Evolutionary conservation across 208 protist species (phyloP), one percentile per base, ranked within the genome.

Genomic region (Lotmaria passim): DNA sequence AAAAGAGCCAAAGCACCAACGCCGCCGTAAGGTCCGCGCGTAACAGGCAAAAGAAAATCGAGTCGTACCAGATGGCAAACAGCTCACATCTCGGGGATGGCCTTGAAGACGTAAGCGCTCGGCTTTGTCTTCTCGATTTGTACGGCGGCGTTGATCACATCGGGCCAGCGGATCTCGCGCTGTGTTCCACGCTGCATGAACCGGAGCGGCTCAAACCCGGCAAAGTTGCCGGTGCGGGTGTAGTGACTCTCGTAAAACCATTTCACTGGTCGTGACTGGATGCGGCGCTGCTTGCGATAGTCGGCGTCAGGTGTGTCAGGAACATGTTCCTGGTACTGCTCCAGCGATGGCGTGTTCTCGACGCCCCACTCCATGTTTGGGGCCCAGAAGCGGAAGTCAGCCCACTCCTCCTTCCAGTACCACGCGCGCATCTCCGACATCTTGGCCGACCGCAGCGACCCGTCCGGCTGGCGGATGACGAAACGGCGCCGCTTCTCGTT

Each of bases 371-470:
- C 91, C 93, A 97, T 97, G 79, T 97, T 90, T 8, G 93, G 93
- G 7, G 88, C 93, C 91, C 93, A 97, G 81, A 97, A 97, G 55
- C 93, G 91, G 65, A 97, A 97, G 82, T 97, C 93, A 11, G 93
- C 93, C 93, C 93, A 97, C 78, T 97, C 90, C 77, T 97, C 93
- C 81, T 97, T 97, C 93, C 93, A 97, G 78, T 98, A 98, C 91
- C 92, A 98, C 30, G 92, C 92, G 24, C 93, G 90, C 90, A 98
- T 98, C 73, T 98, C 94, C n/a, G 92, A 97, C 92, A 96, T 98
- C 73, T 98, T 98, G 46, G 94, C 94, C 15, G 92, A 97, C 33
- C 94, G 90, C 79, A 98, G 82, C 57, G 92, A 94, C 14, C 94
- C 94, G 69, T 98, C 94, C 21, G 94, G 94, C 64, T 97, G 94